Conservation (phyloP, 768 basidiomycete genomes). For the Phaffia tasmanica region DNA sequence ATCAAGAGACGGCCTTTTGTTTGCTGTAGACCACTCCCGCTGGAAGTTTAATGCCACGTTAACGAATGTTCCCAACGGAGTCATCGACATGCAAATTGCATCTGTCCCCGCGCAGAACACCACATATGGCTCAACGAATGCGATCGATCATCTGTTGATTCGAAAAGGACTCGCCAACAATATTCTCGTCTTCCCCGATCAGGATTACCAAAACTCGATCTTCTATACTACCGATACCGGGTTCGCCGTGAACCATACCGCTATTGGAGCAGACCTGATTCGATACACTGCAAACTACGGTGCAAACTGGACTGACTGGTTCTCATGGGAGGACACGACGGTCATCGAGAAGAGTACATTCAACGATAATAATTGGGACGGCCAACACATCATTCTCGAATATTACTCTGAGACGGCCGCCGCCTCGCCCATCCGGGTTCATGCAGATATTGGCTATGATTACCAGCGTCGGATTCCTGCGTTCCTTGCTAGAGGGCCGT, state of each 20-base stretch:
- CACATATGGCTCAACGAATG: slow-evolving; percentile 51
- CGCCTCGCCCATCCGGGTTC: slow-evolving; percentile 57
- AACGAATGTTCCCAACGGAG: slow-evolving; percentile 64
- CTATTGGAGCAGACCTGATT: slow-evolving; percentile 74
- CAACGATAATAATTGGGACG: slow-evolving; percentile 57
- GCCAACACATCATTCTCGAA: slow-evolving; percentile 77
- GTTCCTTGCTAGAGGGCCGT: slow-evolving; percentile 72
- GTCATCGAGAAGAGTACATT: slow-evolving; percentile 54
- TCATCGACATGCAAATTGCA: slow-evolving; percentile 59
- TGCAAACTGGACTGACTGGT: slow-evolving; percentile 71
- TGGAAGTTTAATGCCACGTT: slow-evolving; percentile 71
- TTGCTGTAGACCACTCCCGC: slow-evolving; percentile 47
- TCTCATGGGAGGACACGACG: slow-evolving; percentile 61
- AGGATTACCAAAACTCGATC: slow-evolving; percentile 56
- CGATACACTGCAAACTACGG: slow-evolving; percentile 82
- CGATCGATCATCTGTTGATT: slow-evolving; percentile 63
- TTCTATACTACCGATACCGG: slow-evolving; percentile 46
- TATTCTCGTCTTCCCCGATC: slow-evolving; percentile 69
- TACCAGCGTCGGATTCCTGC: slow-evolving; percentile 68
- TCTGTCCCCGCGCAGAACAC: slow-evolving; percentile 45
- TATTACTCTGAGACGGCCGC: slow-evolving; percentile 67
- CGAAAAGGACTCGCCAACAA: slow-evolving; percentile 68
- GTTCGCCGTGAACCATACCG: slow-evolving; percentile 69
- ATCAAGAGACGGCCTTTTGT: slow-evolving; percentile 42
- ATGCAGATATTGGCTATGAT: slow-evolving; percentile 59